These are phyloP conservation scores for Erythrobasidium hasegawianum DNA, from an alignment of 1,284 basidiomycete species.

Conservation along the genomic window DNA sequence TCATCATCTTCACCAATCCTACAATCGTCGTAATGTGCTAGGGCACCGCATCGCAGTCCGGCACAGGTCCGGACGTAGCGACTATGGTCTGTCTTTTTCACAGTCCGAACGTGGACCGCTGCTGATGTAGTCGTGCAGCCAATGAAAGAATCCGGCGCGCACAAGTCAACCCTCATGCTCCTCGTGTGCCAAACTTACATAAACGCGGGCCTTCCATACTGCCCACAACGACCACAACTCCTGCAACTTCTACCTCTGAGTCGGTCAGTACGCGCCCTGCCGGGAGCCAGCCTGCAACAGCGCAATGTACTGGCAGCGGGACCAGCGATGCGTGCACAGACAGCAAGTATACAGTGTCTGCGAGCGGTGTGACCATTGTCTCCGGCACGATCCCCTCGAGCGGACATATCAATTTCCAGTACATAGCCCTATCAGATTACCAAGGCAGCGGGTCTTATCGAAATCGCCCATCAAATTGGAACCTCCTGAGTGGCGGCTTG, in stretches of 20 bases:
- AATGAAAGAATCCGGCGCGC: slow-evolving; percentile 22
- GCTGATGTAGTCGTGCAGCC: background rate
- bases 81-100: background rate
- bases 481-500: slow-evolving; percentile 14
- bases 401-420: slow-evolving; percentile 30
- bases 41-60: no score
- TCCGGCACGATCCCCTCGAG: slow-evolving; percentile 8
- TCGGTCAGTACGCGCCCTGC: background rate
- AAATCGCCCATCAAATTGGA: slow-evolving; percentile 13
- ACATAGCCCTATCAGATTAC: slow-evolving; percentile 21
- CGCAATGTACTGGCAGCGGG: slow-evolving; percentile 8
- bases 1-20: no score
- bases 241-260: background rate
- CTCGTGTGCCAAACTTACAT: background rate
- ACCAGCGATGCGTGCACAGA: slow-evolving; percentile 21
- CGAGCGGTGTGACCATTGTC: background rate
- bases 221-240: slow-evolving; percentile 10
- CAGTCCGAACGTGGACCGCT: background rate
- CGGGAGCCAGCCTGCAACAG: slow-evolving; percentile 10
- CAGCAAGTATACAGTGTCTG: slow-evolving; percentile 7
- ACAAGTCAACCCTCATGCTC: slow-evolving; percentile 9
- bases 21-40: no score
- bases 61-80: no score
- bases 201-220: background rate
- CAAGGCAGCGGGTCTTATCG: slow-evolving; percentile 23